These are phyloP conservation scores for Tolypocladium cylindrosporum DNA, from an alignment of 2,329 filamentous ascomycete genomes.

Conservation along the genomic window DNA sequence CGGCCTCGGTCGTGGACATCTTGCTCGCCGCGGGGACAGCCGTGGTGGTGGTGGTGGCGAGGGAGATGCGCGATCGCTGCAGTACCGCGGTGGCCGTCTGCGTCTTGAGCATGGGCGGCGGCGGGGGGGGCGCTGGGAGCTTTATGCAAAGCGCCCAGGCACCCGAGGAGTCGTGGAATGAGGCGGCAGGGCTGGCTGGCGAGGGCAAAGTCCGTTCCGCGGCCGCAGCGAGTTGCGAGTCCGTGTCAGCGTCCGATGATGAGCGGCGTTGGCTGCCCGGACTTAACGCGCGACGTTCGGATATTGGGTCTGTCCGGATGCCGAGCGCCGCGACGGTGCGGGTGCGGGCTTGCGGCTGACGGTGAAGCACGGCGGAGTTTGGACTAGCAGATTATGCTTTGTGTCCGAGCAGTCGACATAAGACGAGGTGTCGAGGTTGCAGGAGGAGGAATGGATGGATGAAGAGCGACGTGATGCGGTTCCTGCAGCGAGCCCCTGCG, in stretches of 20 bases:
- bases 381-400: background rate
- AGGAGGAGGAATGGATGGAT: background rate
- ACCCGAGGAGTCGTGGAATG: background rate
- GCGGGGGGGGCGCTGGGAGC: conserved; percentile 3
- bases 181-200: background rate
- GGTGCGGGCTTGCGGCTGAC: background rate
- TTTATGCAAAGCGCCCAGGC: background rate
- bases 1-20: conserved; percentile 23
- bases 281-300: conserved; percentile 7
- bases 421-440: background rate
- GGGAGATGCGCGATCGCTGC: conserved; percentile 29
- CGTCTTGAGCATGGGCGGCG: conserved; percentile 32
- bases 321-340: background rate
- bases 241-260: background rate
- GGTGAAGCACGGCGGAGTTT: background rate
- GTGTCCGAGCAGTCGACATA: background rate
- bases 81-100: conserved; percentile 27
- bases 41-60: conserved; percentile 16
- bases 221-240: background rate
- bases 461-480: background rate
- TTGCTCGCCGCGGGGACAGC: conserved; percentile 5
- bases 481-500: background rate
- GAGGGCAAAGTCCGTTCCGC: background rate
- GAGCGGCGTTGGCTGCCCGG: conserved; percentile 1
- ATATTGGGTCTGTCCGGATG: conserved; percentile 8